Conservation (phyloP, 768 basidiomycete genomes). For the Symmetrospora coprosmae region DNA sequence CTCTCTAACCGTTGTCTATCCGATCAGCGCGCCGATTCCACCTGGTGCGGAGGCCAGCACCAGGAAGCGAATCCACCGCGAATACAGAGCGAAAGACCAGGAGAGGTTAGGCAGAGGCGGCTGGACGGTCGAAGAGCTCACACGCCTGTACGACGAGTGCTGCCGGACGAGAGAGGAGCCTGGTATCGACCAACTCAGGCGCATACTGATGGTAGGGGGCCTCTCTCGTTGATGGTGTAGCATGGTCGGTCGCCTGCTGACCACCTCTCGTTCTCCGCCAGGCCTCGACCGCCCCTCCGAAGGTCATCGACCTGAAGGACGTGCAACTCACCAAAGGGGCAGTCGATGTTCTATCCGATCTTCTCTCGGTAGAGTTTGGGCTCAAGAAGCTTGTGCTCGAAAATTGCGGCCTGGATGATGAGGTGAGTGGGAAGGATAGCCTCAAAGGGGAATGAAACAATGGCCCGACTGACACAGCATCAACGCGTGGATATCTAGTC, state of each 20-base stretch:
- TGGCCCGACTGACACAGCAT: too few relatives aligned
- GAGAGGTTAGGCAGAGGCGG: constrained; percentile 45
- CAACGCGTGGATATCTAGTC: too few relatives aligned
- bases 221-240: not conserved
- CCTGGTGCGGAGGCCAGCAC: constrained; percentile 63
- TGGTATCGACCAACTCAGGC: constrained; percentile 29
- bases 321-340: constrained; percentile 56
- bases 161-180: constrained; percentile 37
- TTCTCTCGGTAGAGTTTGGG: constrained; percentile 86
- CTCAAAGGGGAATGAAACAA: too few relatives aligned
- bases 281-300: constrained; percentile 41
- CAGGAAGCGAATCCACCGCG: constrained; percentile 42
- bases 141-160: constrained; percentile 42
- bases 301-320: constrained; percentile 64
- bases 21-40: constrained; percentile 68
- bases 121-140: constrained; percentile 76
- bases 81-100: constrained; percentile 52
- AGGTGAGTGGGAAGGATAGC: constrained; percentile 43
- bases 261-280: constrained; percentile 10
- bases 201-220: constrained; percentile 18
- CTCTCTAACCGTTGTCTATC: constrained; percentile 72
- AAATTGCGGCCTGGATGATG: constrained; percentile 74
- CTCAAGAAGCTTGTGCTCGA: constrained; percentile 68
- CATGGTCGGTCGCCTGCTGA: constrained; percentile 4
- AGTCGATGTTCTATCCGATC: constrained; percentile 72